Base-by-base conservation (phyloP, 495 filamentous ascomycete genomes). In the Geopyxis carbonaria region DNA sequence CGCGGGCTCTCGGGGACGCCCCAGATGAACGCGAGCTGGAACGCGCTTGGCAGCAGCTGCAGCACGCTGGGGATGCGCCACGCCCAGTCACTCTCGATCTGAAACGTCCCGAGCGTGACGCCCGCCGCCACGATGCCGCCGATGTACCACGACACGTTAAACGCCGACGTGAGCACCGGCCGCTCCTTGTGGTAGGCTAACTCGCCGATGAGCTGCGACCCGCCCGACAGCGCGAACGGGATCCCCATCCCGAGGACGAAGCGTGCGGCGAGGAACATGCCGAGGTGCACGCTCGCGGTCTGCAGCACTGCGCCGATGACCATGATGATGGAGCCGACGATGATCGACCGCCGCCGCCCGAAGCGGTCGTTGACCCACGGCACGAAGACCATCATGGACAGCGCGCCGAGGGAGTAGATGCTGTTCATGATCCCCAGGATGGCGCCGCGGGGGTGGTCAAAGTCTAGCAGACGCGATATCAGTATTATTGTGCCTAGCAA, bases 151-250 rank as follows among this genome's bases (percentile, higher is more conserved):
- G 63, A 66, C 2, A 69, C 68, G 47, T 78, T 76, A 60, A 76
- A 79, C 4, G 76, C 61, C 19, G 70, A 74, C n/a, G 71, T 78
- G 43, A 80, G 51, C n/a, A n/a, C n/a, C n/a, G n/a, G n/a, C n/a
- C n/a, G 68, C 44, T 80, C 72, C 48, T 73, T 76, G 13, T 75
- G 77, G 49, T 78, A 70, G 0, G 63, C 67, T 18, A 80, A 61
- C 47, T 81, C 77, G 40, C 69, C 73, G 27, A 81, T 69, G 33
- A 80, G 56, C 21, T 68, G 64, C 2, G 74, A 72, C 11, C 69
- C 73, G 11, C 71, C 72, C 16, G 74, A 64, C 42, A 77, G 70
- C 42, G 69, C 75, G 48, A 70, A 73, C 16, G 69, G 68, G 43
- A 76, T 70, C 19, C 73, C 73, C 39, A 77, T 70, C 11, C 75